Percentiles rank a stretch among this genome's conserved stretches.
Evolutionary conservation across 768 basidiomycete genomes (phyloP).

Genomic region (Termitomyces sp.): DNA sequence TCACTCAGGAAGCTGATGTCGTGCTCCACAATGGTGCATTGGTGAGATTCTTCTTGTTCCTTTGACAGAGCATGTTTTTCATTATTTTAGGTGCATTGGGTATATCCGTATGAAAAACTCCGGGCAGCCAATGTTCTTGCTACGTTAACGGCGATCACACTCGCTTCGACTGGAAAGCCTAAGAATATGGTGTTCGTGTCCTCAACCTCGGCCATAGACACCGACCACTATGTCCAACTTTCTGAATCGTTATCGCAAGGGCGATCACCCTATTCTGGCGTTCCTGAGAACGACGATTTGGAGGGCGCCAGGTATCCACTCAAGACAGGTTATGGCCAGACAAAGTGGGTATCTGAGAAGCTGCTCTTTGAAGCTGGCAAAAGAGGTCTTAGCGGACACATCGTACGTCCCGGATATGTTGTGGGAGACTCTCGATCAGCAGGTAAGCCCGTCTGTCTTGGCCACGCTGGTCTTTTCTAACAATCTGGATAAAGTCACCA

Average conservation of each 20-base stretch:
- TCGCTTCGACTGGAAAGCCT: constrained; percentile 69
- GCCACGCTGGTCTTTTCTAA: constrained; percentile 4
- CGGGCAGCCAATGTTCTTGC: constrained; percentile 91
- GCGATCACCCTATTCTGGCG: constrained; percentile 48
- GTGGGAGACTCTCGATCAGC: constrained; percentile 89
- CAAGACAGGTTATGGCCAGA: constrained; percentile 94
- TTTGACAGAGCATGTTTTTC: neutral
- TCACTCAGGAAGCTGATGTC: constrained; percentile 73
- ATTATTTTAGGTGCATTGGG: constrained; percentile 85
- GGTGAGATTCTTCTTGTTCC: constrained; percentile 42
- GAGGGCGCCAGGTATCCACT: constrained; percentile 75
- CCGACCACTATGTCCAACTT: constrained; percentile 83
- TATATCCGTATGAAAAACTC: constrained; percentile 94
- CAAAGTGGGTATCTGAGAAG: constrained; percentile 98
- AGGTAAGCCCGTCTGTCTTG: constrained; percentile 44
- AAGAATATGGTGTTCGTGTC: constrained; percentile 91
- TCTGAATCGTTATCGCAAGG: constrained; percentile 62
- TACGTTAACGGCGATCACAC: constrained; percentile 78
- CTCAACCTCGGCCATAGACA: constrained; percentile 93
- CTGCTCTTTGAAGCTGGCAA: constrained; percentile 87
- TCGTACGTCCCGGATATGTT: constrained; percentile 92
- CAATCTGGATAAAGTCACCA: constrained; percentile 63
- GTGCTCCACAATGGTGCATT: constrained; percentile 96
- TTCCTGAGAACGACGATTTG: constrained; percentile 86
- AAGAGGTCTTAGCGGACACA: constrained; percentile 80